Evolutionary conservation across 1,139 yeast species (phyloP), one percentile per base, ranked within the genome.

Genomic region (Suhomyces bribrorum): DNA sequence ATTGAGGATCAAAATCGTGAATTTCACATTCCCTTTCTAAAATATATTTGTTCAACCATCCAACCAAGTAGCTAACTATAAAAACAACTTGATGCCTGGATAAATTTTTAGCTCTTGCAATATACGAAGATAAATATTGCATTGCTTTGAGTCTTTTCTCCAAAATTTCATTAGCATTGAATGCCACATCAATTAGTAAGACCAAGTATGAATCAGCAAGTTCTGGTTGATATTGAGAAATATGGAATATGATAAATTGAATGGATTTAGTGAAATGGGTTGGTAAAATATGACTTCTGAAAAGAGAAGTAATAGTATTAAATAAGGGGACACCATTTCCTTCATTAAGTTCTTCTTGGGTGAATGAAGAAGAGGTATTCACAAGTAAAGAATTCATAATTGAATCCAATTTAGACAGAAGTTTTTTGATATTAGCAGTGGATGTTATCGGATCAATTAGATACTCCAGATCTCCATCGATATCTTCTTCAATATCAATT

Each of bases 211-310:
- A 85, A 50, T 92, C 98, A 57, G 88, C 79, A 40, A 90, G 71
- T 54, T 86, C 94, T 2, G 84, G 81, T 53, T 86, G 87, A 44
- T 81, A 79, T 59, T 90, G 97, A 11, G 95, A 81, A 13, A 86
- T 73, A 52, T 83, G 83, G 61, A 92, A 92, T 55, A 90, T 62
- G 28, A 90, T 66, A 57, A 86, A 92, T 61, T 92, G 99, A 23
- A 88, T 83, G 38, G 90, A 85, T 53, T 88, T 81, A 8, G 97
- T 90, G 59, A 87, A 86, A 62, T 90, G 96, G 1, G 99, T 92
- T 12, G 97, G 95, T 41, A 92, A 68, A 31, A 92, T 77, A 51
- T 86, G 94, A 3, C 88, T 75, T 54, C 82, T 83, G 71, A 92
- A 92, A 26, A 86, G 67, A 2, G 92, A 79, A 1, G 85, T 77